Percentiles rank a stretch among this genome's conserved stretches.
phyloP scores from a whole-genome alignment of 345 rosid species.

The Populus euphratica region DNA sequence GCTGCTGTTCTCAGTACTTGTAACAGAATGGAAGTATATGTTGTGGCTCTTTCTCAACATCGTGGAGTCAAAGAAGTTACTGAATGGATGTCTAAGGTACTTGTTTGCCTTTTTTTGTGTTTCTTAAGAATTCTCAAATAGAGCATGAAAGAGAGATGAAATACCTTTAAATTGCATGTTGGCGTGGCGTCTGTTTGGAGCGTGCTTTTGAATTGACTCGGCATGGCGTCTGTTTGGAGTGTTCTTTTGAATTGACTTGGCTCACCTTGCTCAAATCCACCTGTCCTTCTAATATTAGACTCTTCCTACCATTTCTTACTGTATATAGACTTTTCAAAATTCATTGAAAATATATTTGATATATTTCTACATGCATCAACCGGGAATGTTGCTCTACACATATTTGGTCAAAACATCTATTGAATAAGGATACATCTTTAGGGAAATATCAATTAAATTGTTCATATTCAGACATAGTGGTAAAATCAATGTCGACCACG shows the following conservation, averaged over 20 bases:
- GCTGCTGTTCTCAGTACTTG: constrained; percentile 29
- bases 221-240: too few relatives aligned
- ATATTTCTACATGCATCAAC: background rate
- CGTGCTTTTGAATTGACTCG: background rate
- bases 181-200: too few relatives aligned
- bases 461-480: background rate
- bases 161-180: background rate
- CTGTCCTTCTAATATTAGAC: background rate
- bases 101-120: background rate
- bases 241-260: background rate
- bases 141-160: background rate
- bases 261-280: background rate
- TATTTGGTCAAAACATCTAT: background rate
- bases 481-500: too few relatives aligned
- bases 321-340: background rate
- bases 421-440: background rate
- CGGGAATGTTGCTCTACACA: background rate
- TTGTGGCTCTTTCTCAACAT: constrained; percentile 22
- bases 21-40: constrained; percentile 28
- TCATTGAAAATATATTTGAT: background rate
- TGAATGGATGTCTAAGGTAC: constrained; percentile 32
- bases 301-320: background rate
- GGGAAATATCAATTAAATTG: background rate
- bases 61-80: constrained; percentile 32
- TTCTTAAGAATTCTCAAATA: background rate